phyloP scores from a whole-genome alignment of 805 yeast species.

The Lipomyces yamadae region DNA sequence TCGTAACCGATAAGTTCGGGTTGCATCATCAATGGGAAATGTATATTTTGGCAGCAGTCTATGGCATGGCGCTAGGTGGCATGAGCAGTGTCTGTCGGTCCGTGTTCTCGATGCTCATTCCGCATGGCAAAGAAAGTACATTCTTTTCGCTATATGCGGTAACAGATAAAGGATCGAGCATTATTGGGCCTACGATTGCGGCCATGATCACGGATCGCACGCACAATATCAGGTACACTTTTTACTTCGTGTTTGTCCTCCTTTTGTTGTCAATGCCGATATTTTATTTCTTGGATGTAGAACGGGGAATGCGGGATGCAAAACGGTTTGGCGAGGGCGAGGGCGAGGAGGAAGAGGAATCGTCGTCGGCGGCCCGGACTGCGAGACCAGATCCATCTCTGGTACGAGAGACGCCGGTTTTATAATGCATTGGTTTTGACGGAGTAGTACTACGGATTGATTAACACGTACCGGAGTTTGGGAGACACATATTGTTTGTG shows the following conservation, averaged over 20 bases:
- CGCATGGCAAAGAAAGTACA: slow-evolving; percentile 73
- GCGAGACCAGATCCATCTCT: neutral
- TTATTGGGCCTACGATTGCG: slow-evolving; percentile 73
- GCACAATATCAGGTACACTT: slow-evolving; percentile 74
- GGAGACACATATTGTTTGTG: neutral
- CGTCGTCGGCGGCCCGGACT: too few relatives aligned
- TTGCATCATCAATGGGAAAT: slow-evolving; percentile 68
- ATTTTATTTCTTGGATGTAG: slow-evolving; percentile 59
- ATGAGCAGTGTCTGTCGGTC: slow-evolving; percentile 72
- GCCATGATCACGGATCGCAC: slow-evolving; percentile 73
- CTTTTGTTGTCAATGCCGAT: slow-evolving; percentile 62
- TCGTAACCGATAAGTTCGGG: slow-evolving; percentile 60
- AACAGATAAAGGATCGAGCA: slow-evolving; percentile 80
- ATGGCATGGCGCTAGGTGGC: slow-evolving; percentile 77
- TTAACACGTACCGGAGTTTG: neutral
- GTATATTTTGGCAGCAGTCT: slow-evolving; percentile 72
- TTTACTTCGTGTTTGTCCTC: slow-evolving; percentile 62
- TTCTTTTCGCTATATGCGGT: slow-evolving; percentile 77
- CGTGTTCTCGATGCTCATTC: slow-evolving; percentile 68
- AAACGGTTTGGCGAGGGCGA: slow-evolving; percentile 47
- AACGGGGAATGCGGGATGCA: slow-evolving; percentile 66
- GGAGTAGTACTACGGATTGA: neutral
- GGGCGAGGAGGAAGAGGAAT: slow-evolving; percentile 39
- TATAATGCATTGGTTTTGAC: too few relatives aligned
- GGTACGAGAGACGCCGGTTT: too few relatives aligned